Evolutionary conservation across 352 stramenopile genomes (phyloP).

Genomic region (Porosira glacialis): DNA sequence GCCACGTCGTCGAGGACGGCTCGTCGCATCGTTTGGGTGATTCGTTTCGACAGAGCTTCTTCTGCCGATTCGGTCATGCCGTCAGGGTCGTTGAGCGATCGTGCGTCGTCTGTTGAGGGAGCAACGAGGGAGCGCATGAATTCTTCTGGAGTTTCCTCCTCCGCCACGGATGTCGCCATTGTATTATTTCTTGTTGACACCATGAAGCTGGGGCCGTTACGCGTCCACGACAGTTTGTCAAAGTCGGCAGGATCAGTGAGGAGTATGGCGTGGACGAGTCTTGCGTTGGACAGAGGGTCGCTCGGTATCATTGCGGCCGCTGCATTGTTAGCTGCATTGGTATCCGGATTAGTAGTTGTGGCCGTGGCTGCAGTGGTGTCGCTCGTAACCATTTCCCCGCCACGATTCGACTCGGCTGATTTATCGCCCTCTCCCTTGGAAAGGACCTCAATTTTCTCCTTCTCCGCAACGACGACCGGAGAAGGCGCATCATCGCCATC

Average conservation of each 20-base stretch:
- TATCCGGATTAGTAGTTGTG: not conserved
- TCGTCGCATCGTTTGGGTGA: slow-evolving; percentile 33
- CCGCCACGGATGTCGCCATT: slow-evolving; percentile 6
- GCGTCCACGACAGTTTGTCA: slow-evolving; percentile 44
- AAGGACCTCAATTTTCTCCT: too few relatives aligned
- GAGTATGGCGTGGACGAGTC: slow-evolving; percentile 30
- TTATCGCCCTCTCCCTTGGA: too few relatives aligned
- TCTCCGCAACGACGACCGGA: too few relatives aligned
- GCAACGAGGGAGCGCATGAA: slow-evolving; percentile 32
- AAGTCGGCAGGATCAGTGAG: slow-evolving; percentile 45
- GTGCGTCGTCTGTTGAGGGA: slow-evolving; percentile 2
- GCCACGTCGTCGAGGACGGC: slow-evolving; percentile 34
- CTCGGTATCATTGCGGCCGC: slow-evolving; percentile 8
- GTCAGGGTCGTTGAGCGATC: slow-evolving; percentile 1
- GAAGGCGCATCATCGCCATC: too few relatives aligned
- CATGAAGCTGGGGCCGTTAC: too few relatives aligned
- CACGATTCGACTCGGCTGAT: too few relatives aligned
- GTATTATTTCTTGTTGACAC: too few relatives aligned
- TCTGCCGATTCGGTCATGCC: too few relatives aligned
- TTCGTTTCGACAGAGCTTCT: slow-evolving; percentile 10
- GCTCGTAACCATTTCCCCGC: not conserved
- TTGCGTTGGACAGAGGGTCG: slow-evolving; percentile 23
- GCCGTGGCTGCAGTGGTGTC: not conserved
- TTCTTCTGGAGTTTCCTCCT: slow-evolving; percentile 24
- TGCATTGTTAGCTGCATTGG: not conserved